Percentiles rank a stretch among this genome's conserved stretches.
Conservation (phyloP, 768 basidiomycete species). For the Kwoniella dendrophila region DNA sequence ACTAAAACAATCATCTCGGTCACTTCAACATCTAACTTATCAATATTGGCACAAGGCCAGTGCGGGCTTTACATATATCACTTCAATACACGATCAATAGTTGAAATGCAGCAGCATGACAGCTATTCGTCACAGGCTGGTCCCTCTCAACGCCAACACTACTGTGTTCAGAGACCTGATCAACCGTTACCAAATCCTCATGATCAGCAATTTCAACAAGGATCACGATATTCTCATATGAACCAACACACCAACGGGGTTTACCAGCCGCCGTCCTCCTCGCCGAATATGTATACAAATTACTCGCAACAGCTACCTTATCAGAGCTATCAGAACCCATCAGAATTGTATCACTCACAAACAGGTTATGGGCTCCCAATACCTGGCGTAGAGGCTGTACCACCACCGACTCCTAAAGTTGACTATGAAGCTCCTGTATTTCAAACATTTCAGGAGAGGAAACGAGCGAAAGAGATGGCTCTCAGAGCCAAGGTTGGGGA, state of each 20-base stretch:
- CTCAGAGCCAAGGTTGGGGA: constrained; percentile 25
- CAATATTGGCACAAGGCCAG: too few relatives aligned
- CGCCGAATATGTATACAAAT: background rate
- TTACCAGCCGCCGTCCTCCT: background rate
- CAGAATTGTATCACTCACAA: background rate
- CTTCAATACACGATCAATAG: too few relatives aligned
- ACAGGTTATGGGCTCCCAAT: background rate
- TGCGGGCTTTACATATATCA: too few relatives aligned
- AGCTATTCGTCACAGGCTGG: background rate
- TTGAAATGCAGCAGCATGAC: constrained; percentile 5
- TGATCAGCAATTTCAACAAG: constrained; percentile 3
- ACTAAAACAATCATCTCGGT: too few relatives aligned
- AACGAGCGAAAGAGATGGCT: constrained; percentile 41
- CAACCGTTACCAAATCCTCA: constrained; percentile 9
- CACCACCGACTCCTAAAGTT: constrained; percentile 38
- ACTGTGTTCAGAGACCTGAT: too few relatives aligned
- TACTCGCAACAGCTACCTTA: background rate
- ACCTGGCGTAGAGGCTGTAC: constrained; percentile 27
- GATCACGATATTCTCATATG: background rate
- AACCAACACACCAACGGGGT: constrained; percentile 1
- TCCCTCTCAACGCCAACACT: background rate
- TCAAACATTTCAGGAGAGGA: constrained; percentile 50
- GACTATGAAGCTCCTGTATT: constrained; percentile 49
- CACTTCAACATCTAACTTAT: too few relatives aligned
- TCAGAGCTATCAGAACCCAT: constrained; percentile 5